These are phyloP conservation scores for Bremia lactucae DNA, from an alignment of 352 stramenopile species.

Conservation along the genomic window DNA sequence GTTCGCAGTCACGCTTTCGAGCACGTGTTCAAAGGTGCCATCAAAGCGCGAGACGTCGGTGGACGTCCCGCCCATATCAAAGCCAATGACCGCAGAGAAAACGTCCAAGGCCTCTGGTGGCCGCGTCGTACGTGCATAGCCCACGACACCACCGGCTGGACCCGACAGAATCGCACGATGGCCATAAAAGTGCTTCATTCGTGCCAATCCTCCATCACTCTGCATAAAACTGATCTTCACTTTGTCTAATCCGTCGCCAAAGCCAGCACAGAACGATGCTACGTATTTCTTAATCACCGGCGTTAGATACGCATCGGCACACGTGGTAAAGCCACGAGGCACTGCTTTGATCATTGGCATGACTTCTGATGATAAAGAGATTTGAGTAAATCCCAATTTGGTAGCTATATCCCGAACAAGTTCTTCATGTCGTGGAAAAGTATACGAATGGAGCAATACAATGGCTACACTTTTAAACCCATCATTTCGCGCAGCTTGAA, in stretches of 20 bases:
- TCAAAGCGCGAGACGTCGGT: constrained; percentile 97
- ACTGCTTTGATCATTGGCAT: constrained; percentile 99
- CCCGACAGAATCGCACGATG: constrained; percentile 91
- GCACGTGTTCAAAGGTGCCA: constrained; percentile 94
- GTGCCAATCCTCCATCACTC: constrained; percentile 94
- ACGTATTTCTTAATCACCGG: constrained; percentile 97
- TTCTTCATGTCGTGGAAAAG: constrained; percentile 91
- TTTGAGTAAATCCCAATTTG: constrained; percentile 91
- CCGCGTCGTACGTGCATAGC: constrained; percentile 92
- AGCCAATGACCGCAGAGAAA: constrained; percentile 86
- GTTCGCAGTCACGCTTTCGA: constrained; percentile 96
- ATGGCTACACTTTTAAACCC: constrained; percentile 93
- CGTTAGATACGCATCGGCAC: constrained; percentile 96
- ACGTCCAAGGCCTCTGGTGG: constrained; percentile 23
- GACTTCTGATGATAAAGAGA: constrained; percentile 85
- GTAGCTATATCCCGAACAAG: constrained; percentile 81
- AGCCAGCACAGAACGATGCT: constrained; percentile 92
- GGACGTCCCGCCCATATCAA: constrained; percentile 98
- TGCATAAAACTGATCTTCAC: constrained; percentile 98
- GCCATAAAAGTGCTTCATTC: constrained; percentile 89
- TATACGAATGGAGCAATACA: constrained; percentile 93
- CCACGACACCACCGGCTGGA: constrained; percentile 91
- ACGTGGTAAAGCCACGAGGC: constrained; percentile 92
- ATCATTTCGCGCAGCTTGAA: constrained; percentile 67
- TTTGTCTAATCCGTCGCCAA: constrained; percentile 84